Evolutionary conservation across 1,284 basidiomycete genomes (phyloP).

Genomic region (Lentinus polychrous): DNA sequence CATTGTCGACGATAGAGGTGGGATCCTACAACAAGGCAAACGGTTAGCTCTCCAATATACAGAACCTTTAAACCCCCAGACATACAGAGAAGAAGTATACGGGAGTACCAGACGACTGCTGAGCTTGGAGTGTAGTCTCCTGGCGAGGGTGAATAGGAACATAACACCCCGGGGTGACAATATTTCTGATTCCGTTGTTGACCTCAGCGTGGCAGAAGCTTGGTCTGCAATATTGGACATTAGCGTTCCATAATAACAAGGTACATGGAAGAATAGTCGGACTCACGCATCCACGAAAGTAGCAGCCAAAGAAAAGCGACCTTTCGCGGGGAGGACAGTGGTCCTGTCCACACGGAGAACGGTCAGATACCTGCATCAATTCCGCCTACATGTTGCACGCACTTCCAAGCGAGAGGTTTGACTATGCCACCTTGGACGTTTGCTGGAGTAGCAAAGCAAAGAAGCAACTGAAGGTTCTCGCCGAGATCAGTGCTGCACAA

Average conservation of each 20-base stretch:
- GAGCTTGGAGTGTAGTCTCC: background rate
- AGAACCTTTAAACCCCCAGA: background rate
- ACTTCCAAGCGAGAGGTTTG: constrained; percentile 1
- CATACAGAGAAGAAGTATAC: constrained; percentile 3
- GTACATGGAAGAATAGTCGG: background rate
- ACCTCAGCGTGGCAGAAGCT: background rate
- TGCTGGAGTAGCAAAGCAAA: background rate
- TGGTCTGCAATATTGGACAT: background rate
- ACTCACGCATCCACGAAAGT: background rate
- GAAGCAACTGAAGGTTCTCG: background rate
- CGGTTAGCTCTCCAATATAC: background rate
- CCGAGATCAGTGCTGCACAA: background rate
- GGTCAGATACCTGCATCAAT: too few relatives aligned
- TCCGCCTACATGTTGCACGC: background rate
- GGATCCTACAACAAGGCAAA: background rate
- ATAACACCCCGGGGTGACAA: background rate
- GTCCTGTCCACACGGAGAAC: background rate
- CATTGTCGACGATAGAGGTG: background rate
- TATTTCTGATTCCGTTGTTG: background rate
- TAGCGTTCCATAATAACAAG: background rate
- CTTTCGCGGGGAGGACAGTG: background rate
- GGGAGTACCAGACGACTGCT: background rate
- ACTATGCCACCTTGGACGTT: background rate
- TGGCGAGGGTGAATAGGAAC: constrained; percentile 1
- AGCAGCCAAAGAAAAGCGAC: background rate